These are phyloP conservation scores for Nakazawaea anatomiae DNA, from an alignment of 805 yeast species.

Conservation along the genomic window DNA sequence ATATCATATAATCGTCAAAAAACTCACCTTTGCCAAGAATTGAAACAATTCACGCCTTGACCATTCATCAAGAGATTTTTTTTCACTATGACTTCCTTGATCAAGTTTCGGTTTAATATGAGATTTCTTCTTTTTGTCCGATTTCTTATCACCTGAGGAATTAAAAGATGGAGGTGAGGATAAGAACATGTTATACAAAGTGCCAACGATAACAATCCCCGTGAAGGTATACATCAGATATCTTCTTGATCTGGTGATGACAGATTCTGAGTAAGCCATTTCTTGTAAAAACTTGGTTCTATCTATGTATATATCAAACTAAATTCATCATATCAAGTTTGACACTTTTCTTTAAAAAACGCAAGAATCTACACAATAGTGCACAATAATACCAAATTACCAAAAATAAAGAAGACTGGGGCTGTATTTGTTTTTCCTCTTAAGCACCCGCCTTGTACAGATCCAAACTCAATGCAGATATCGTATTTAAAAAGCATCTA, in stretches of 20 bases:
- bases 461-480: neutral
- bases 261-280: neutral
- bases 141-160: neutral
- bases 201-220: constrained; percentile 8
- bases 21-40: constrained; percentile 10
- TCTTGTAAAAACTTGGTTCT: neutral
- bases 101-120: neutral
- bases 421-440: neutral
- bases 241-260: neutral
- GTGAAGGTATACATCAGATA: constrained; percentile 10
- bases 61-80: constrained; percentile 4
- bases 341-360: too few species aligned
- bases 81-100: neutral
- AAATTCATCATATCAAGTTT: too few species aligned
- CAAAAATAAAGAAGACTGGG: neutral
- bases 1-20: neutral
- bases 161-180: constrained; percentile 5
- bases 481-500: neutral
- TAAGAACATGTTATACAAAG: constrained; percentile 10
- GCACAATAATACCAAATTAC: too few species aligned
- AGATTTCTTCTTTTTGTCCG: neutral
- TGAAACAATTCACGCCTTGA: constrained; percentile 7
- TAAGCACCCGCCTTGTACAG: neutral
- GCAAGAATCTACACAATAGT: too few species aligned
- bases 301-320: neutral